Base-by-base conservation (phyloP, 371 early-diverging fungal genomes). In the Haplosporangium sp. region DNA sequence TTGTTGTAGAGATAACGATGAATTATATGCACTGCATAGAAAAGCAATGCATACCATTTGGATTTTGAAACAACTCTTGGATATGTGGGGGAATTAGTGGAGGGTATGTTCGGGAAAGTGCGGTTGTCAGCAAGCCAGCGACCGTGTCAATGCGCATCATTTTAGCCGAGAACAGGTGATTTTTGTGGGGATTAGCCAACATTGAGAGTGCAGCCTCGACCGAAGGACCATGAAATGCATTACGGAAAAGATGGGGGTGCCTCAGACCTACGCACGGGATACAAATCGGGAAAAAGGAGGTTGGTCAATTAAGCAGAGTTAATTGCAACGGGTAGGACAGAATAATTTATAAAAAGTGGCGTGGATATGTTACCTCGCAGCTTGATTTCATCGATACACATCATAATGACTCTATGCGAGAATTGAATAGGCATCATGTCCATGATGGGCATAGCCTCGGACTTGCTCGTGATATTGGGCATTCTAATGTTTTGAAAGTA, bases 101-200 rank as follows among this genome's bases (percentile, higher is more conserved):
- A n/a, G 79, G 79, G 58, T 79, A 79, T 40, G 79, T 79, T 48
- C 79, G 63, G 1, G 79, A 79, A 42, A 79, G 74, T 3, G 74
- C 70, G n/a, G 79, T 79, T 37, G 79, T 71, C 40, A 79, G 61
- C 47, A 79, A 62, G 0, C 79, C 79, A 2, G 79, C 79, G 15
- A 79, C 74, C 9, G 79, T 79, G 48, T 79, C 79, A 58, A 79
- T 79, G 53, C 79, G 79, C 79, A 79, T 79, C 79, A 79, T 79
- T 65, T 79, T 79, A 58, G 67, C 79, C 4, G 79, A 79, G 62
- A 74, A 79, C 2, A 79, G 65, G 38, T 74, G 70, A 3, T 42
- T 50, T 61, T 74, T 74, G n/a, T 57, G 57, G 1, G 79, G 79
- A 50, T 79, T 67, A 17, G 74, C 74, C 19, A 79, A 48, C 74